Conservation (phyloP, 139 green algal genomes). For the Ulvella scutata region DNA sequence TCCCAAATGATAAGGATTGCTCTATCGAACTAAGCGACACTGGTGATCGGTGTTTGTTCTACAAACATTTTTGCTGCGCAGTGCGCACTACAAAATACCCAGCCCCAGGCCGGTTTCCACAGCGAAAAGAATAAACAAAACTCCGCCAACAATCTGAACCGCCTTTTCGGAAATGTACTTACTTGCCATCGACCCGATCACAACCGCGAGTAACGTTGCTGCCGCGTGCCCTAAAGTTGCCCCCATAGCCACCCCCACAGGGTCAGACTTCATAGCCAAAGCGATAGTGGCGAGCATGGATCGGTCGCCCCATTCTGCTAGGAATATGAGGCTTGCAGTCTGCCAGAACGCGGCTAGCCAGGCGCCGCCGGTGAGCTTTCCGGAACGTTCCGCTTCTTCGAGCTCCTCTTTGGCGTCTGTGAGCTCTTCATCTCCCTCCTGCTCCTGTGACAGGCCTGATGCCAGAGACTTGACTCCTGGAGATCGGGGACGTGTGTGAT, state of each 20-base stretch:
- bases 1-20: too few relatives aligned
- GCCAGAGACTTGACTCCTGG: too few relatives aligned
- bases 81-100: slow-evolving; percentile 2
- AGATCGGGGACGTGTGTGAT: too few relatives aligned
- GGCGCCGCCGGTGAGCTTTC: not conserved
- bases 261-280: slow-evolving; percentile 73
- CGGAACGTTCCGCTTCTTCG: slow-evolving; percentile 18
- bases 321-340: slow-evolving; percentile 75
- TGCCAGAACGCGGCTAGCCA: slow-evolving; percentile 21
- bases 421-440: slow-evolving; percentile 40
- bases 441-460: too few relatives aligned
- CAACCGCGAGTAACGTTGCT: slow-evolving; percentile 82
- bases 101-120: slow-evolving; percentile 50
- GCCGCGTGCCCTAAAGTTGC: slow-evolving; percentile 72
- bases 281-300: slow-evolving; percentile 97
- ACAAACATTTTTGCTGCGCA: too few relatives aligned
- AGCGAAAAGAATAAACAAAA: slow-evolving; percentile 86
- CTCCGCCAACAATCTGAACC: slow-evolving; percentile 58
- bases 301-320: slow-evolving; percentile 85
- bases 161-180: slow-evolving; percentile 78
- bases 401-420: slow-evolving; percentile 52
- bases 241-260: slow-evolving; percentile 73
- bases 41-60: too few relatives aligned
- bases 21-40: too few relatives aligned
- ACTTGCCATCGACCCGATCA: slow-evolving; percentile 63